Base-by-base conservation (phyloP, 2,329 filamentous ascomycete genomes). In the Fusarium hostae region DNA sequence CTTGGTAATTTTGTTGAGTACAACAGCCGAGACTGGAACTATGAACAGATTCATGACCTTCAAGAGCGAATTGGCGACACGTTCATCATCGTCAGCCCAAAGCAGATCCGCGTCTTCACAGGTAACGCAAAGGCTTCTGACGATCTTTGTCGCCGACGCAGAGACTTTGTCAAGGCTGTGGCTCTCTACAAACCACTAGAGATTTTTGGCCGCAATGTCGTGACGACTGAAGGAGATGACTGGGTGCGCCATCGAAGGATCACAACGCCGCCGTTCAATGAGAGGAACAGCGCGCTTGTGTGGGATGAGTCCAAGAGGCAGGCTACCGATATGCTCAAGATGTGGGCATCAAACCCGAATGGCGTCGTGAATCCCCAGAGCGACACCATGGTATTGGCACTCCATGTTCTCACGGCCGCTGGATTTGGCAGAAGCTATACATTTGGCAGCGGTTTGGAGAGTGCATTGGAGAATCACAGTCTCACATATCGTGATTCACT, bases 11-110 rank as follows among this genome's bases (percentile, higher is more conserved):
- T 73, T 61, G 70, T 74, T 3, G 70, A 74, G n/a, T 74, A 74
- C 60, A 74, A 73, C 51, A 73, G 67, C 3, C 64, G 71, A n/a
- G 68, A 74, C 32, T 74, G 67, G 68, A 74, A 74, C 9, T 74
- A 74, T 37, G 68, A 68, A 20, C 70, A 74, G 40, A 73, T 74
- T 22, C 48, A 63, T 40, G 61, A 55, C 10, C 61, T 74, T 2
- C 71, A 74, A 47, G 68, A 74, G 9, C 63, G 68, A 7, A 73
- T 74, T 51, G 71, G 70, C 8, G 71, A 74, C 35, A 73, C 71
- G 1, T 74, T 74, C 24, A 73, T 73, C 35, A 74, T 74, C 4
- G 71, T 47, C 22, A 74, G 71, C 10, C 68, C 71, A 0, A 74
- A 71, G 64, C 71, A 74, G 37, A 74, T 74, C 6, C 71, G 71